phyloP scores from a whole-genome alignment of 768 basidiomycete genomes.

The Dacryopinax primogenitus region DNA sequence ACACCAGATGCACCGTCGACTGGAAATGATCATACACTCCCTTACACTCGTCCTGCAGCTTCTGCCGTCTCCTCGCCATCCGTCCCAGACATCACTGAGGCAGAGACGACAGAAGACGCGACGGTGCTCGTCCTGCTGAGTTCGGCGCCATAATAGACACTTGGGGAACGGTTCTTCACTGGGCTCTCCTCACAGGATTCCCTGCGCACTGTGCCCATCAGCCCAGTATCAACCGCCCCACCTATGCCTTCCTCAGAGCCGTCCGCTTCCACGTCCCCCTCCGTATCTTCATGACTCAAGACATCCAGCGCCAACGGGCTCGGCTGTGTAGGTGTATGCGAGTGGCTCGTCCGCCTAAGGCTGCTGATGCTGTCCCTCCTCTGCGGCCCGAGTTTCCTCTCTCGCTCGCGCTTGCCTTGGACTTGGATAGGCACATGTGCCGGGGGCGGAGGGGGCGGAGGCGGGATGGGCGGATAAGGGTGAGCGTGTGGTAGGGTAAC shows the following conservation, averaged over 20 bases:
- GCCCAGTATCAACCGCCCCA: background rate
- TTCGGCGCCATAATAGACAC: background rate
- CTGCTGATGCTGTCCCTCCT: background rate
- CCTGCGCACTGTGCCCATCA: background rate
- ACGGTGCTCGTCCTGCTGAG: background rate
- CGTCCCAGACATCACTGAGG: no score
- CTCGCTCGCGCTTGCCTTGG: background rate
- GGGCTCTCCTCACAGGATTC: background rate
- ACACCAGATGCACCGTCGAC: no score
- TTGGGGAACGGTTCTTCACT: background rate
- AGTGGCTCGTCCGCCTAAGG: background rate
- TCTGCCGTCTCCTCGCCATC: background rate
- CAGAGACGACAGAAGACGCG: background rate
- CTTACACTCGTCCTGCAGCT: no score
- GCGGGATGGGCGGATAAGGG: background rate
- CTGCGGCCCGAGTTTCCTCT: background rate
- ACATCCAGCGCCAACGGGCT: constrained; percentile 6
- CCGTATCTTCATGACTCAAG: background rate
- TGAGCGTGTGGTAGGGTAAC: background rate
- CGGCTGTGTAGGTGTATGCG: background rate
- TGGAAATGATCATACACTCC: no score
- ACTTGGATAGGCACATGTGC: background rate
- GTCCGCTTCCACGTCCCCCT: background rate
- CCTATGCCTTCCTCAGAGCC: background rate
- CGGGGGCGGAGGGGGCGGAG: background rate